Percentiles rank a stretch among this genome's conserved stretches.
phyloP scores from a whole-genome alignment of 352 stramenopile species.

The Elongisporangium senticosum region DNA sequence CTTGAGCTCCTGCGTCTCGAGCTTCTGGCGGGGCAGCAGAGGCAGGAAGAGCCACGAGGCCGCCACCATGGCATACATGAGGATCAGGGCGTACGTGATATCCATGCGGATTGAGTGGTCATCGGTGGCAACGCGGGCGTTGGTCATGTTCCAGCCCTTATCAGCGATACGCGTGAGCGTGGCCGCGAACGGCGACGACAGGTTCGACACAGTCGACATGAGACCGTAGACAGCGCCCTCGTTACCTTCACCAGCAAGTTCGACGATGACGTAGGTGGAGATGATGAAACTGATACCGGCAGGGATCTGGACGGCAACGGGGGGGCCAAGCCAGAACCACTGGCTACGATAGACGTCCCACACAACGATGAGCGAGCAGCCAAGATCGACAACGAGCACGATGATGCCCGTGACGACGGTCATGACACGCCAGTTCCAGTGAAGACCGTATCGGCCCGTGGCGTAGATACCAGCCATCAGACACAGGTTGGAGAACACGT shows the following conservation, averaged over 20 bases:
- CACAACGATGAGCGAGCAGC: conserved; percentile 25
- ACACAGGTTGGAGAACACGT: conserved; percentile 15
- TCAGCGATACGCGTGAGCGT: conserved; percentile 32
- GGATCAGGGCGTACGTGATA: conserved; percentile 28
- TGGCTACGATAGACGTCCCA: conserved; percentile 34
- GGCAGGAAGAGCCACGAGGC: conserved; percentile 28
- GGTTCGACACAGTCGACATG: conserved; percentile 32
- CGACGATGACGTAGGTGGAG: conserved; percentile 37
- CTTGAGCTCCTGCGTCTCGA: conserved; percentile 21
- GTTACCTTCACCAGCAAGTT: conserved; percentile 35
- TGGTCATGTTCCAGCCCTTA: conserved; percentile 23
- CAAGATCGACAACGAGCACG: conserved; percentile 21
- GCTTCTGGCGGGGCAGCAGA: conserved; percentile 31
- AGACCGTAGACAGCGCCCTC: conserved; percentile 39
- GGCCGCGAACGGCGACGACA: conserved; percentile 30
- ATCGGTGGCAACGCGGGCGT: conserved; percentile 30
- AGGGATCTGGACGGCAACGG: conserved; percentile 26
- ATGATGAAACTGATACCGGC: conserved; percentile 32
- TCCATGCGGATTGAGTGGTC: conserved; percentile 19
- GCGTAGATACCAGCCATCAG: conserved; percentile 2
- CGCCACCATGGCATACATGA: conserved; percentile 31
- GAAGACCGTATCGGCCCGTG: conserved; percentile 25
- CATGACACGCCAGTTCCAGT: conserved; percentile 32
- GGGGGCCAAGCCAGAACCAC: conserved; percentile 35
- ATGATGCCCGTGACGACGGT: conserved; percentile 20